Evolutionary conservation across 1,284 basidiomycete species (phyloP).

Genomic region (Ustilago shanxiensis): DNA sequence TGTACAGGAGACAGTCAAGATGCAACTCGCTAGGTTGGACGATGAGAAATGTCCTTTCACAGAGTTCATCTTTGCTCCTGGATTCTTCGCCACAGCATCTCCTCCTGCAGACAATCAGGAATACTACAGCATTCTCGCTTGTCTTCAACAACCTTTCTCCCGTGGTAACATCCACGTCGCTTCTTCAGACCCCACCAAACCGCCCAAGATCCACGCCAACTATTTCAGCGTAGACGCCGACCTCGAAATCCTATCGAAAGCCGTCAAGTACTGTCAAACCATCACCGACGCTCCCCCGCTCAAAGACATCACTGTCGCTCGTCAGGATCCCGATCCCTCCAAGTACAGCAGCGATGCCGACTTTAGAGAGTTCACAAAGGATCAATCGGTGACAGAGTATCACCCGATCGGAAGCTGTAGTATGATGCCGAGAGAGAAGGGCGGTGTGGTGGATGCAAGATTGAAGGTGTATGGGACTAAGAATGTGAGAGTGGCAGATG

Average conservation of each 20-base stretch:
- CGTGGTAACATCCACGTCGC: slow-evolving; percentile 57
- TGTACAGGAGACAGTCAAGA: slow-evolving; percentile 50
- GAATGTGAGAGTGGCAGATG: slow-evolving; percentile 75
- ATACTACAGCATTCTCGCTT: slow-evolving; percentile 58
- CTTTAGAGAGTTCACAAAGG: slow-evolving; percentile 51
- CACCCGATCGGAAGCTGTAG: slow-evolving; percentile 76
- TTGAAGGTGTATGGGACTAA: slow-evolving; percentile 77
- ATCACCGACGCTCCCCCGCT: slow-evolving; percentile 35
- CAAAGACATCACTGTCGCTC: slow-evolving; percentile 38
- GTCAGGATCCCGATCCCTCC: slow-evolving; percentile 49
- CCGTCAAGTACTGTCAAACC: slow-evolving; percentile 54
- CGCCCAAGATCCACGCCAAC: slow-evolving; percentile 54
- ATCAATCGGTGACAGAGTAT: slow-evolving; percentile 60
- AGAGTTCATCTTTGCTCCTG: slow-evolving; percentile 63
- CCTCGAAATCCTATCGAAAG: slow-evolving; percentile 54
- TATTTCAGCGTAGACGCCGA: slow-evolving; percentile 60
- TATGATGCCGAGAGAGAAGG: slow-evolving; percentile 77
- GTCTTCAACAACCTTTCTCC: slow-evolving; percentile 56
- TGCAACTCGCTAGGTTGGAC: slow-evolving; percentile 48
- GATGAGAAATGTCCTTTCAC: slow-evolving; percentile 50
- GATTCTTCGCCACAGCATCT: slow-evolving; percentile 53
- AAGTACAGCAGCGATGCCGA: slow-evolving; percentile 42
- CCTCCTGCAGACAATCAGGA: slow-evolving; percentile 47
- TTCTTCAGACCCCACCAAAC: slow-evolving; percentile 23
- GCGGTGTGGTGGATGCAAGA: slow-evolving; percentile 78